Conservation (phyloP, 2,329 filamentous ascomycete genomes). For the Pseudogymnoascus sp. region DNA sequence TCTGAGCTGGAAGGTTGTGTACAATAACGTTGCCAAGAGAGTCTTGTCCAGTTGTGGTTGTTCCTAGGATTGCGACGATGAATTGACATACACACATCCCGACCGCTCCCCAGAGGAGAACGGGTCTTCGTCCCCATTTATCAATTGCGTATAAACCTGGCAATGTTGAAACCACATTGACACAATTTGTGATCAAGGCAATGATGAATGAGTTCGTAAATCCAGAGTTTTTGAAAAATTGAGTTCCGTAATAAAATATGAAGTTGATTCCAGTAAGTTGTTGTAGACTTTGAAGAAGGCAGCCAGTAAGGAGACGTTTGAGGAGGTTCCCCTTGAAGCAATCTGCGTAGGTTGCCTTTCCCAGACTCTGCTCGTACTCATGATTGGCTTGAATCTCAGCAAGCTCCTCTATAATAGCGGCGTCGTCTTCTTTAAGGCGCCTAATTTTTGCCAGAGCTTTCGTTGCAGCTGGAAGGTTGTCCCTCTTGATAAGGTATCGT, state of each 20-base stretch:
- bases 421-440: conserved; percentile 65
- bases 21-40: conserved; percentile 39
- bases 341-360: conserved; percentile 50
- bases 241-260: conserved; percentile 69
- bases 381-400: conserved; percentile 68
- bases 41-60: conserved; percentile 45
- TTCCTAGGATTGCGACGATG: conserved; percentile 55
- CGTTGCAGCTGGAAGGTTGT: conserved; percentile 55
- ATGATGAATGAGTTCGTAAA: conserved; percentile 58
- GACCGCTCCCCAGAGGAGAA: conserved; percentile 63
- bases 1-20: conserved; percentile 43
- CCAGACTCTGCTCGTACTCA: conserved; percentile 61
- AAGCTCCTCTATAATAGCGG: conserved; percentile 63
- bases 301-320: conserved; percentile 64
- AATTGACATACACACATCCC: conserved; percentile 65
- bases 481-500: conserved; percentile 63
- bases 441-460: conserved; percentile 62
- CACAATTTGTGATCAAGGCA: conserved; percentile 64
- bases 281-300: conserved; percentile 66
- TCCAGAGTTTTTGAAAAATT: conserved; percentile 56
- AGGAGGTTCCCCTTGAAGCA: conserved; percentile 56
- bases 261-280: conserved; percentile 70
- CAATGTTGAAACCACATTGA: conserved; percentile 68
- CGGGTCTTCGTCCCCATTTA: conserved; percentile 62
- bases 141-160: conserved; percentile 68